A percentile compares a stretch with the other conserved stretches of the same genome.
These are phyloP conservation scores for Delonix regia DNA, from an alignment of 306 rosid genomes.

Conservation along the genomic window DNA sequence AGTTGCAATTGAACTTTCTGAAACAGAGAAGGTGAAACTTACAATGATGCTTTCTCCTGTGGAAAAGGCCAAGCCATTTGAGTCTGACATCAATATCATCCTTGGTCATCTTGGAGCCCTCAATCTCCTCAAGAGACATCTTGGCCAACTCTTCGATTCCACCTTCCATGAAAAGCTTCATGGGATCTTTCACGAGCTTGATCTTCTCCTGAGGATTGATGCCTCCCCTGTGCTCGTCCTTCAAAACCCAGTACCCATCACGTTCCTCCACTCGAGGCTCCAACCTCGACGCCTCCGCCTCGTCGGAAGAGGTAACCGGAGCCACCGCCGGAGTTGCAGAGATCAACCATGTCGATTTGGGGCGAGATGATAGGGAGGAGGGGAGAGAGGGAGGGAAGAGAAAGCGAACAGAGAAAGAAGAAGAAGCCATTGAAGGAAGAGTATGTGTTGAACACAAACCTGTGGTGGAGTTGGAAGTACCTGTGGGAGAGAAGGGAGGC, in stretches of 20 bases:
- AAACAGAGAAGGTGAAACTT: slow-evolving; percentile 38
- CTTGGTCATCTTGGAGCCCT: slow-evolving; percentile 59
- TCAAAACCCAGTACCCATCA: slow-evolving; percentile 80
- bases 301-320: slow-evolving; percentile 1
- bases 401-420: slow-evolving; percentile 62
- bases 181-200: slow-evolving; percentile 81
- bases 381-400: slow-evolving; percentile 49
- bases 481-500: slow-evolving; percentile 18
- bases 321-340: slow-evolving; percentile 37
- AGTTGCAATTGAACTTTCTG: not conserved
- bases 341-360: slow-evolving; percentile 36
- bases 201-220: slow-evolving; percentile 80
- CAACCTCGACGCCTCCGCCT: slow-evolving; percentile 55
- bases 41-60: slow-evolving; percentile 89
- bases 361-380: slow-evolving; percentile 32
- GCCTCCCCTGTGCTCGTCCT: slow-evolving; percentile 73
- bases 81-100: slow-evolving; percentile 95
- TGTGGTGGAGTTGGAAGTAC: not conserved
- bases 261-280: slow-evolving; percentile 80
- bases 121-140: slow-evolving; percentile 73
- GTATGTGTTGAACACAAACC: not conserved
- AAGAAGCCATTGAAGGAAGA: not conserved
- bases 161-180: slow-evolving; percentile 79
- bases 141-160: slow-evolving; percentile 76
- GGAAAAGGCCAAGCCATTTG: slow-evolving; percentile 98